A percentile compares a stretch with the other conserved stretches of the same genome.
Evolutionary conservation across 1,284 basidiomycete species (phyloP).

Genomic region (Chalciporus piperatoides): DNA sequence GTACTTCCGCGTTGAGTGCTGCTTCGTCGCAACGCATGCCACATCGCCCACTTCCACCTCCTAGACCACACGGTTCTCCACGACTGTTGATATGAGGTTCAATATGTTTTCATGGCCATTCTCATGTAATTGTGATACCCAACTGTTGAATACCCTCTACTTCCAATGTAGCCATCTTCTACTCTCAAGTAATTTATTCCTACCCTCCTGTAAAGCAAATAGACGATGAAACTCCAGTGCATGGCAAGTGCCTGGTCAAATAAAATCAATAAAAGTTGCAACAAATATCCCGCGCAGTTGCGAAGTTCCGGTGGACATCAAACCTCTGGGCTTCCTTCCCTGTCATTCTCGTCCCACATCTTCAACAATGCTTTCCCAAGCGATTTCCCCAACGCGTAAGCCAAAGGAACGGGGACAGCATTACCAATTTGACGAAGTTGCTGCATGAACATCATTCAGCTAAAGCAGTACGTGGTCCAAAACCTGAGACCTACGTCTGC

Average conservation of each 20-base stretch:
- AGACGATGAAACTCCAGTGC: background rate
- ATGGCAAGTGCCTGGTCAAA: background rate
- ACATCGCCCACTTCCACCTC: slow-evolving; percentile 29
- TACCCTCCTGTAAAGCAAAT: slow-evolving; percentile 1
- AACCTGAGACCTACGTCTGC: slow-evolving; percentile 44
- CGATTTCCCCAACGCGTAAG: slow-evolving; percentile 56
- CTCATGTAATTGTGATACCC: slow-evolving; percentile 15
- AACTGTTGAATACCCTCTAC: slow-evolving; percentile 20
- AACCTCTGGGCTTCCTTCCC: slow-evolving; percentile 45
- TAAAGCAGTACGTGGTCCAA: background rate
- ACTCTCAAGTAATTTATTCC: slow-evolving; percentile 16
- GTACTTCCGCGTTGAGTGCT: slow-evolving; percentile 37
- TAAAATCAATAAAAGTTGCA: background rate
- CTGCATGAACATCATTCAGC: slow-evolving; percentile 33
- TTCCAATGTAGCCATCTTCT: background rate
- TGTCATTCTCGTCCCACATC: slow-evolving; percentile 41
- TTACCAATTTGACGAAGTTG: slow-evolving; percentile 71
- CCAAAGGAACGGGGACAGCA: slow-evolving; percentile 66
- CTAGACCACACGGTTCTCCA: slow-evolving; percentile 13
- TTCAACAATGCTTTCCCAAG: slow-evolving; percentile 48
- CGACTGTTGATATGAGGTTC: slow-evolving; percentile 16
- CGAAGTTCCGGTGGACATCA: slow-evolving; percentile 14
- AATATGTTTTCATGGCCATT: background rate
- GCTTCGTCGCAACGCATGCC: slow-evolving; percentile 36
- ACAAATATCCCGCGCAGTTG: background rate